Base-by-base conservation (phyloP, 306 rosid genomes). In the Pyrus communis region DNA sequence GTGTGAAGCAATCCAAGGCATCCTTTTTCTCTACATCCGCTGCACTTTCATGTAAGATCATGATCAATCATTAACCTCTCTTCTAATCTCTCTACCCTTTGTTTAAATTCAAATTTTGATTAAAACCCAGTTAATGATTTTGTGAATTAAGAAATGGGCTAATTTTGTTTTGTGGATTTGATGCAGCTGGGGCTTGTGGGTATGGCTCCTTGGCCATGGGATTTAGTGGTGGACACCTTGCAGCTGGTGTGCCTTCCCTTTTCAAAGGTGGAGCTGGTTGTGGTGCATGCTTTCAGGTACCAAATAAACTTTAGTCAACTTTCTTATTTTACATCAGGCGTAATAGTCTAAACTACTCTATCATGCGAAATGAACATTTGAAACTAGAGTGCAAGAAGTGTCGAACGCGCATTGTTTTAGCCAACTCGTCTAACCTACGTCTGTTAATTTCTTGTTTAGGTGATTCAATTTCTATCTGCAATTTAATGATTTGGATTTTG, bases 111-210 rank as follows among this genome's bases (percentile, higher is more conserved):
- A 11, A 3, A 22, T 4, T 52, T 23, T 61, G 21, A 69, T 54
- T 13, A 13, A 40, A 23, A 58, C 75, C 67, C 69, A 23, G 69
- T 25, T 73, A 15, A 42, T 66, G 42, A 28, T 74, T 64, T 43
- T 22, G 33, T 8, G 64, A 74, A 22, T 77, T 12, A 77, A 64
- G 63, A 64, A 69, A 4, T 71, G 82, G 75, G 71, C 33, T 51
- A 61, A 51, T 28, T 55, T 81, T 75, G 22, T 38, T 45, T 11
- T 77, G 46, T 73, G 80, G 77, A 70, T 65, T 35, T 75, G 33
- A 73, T 86, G 89, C 87, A 85, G 96, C 90, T 75, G 97, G 98
- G 77, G 97, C 97, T 23, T 95, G 98, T 89, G 97, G 91, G 54
- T 95, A 92, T 83, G 95, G 91, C n/a, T 84, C 90, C 11, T 75